Evolutionary conservation across 2,329 filamentous ascomycete species (phyloP).

Genomic region (Phialophora expanda): DNA sequence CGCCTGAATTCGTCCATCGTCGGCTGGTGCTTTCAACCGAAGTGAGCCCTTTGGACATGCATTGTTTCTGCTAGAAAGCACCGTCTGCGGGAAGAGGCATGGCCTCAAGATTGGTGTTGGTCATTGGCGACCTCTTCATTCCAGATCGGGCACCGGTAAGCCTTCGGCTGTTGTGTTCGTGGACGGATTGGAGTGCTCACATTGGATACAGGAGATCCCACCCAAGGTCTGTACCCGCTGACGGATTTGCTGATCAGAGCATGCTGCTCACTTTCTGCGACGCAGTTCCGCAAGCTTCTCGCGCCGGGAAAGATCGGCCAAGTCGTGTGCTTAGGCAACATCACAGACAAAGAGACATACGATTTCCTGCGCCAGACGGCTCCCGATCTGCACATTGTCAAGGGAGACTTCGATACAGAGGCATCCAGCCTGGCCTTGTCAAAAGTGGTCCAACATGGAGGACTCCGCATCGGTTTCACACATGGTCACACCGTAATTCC

Average conservation of each 20-base stretch:
- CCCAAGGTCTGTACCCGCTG: constrained; percentile 70
- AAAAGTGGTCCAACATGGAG: constrained; percentile 73
- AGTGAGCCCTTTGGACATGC: constrained; percentile 24
- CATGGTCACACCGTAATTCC: constrained; percentile 74
- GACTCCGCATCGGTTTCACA: constrained; percentile 71
- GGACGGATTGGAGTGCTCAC: constrained; percentile 5
- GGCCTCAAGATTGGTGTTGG: constrained; percentile 87
- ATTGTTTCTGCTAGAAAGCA: constrained; percentile 19
- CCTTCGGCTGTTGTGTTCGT: constrained; percentile 36
- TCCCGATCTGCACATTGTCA: constrained; percentile 72
- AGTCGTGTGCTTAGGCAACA: constrained; percentile 78
- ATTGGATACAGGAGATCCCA: constrained; percentile 69
- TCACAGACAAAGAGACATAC: constrained; percentile 79
- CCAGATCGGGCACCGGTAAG: constrained; percentile 81
- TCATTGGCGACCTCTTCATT: constrained; percentile 92
- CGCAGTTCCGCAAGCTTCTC: constrained; percentile 82
- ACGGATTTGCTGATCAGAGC: neutral
- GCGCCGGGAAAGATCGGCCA: constrained; percentile 83
- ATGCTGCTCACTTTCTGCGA: constrained; percentile 20
- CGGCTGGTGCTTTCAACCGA: constrained; percentile 7
- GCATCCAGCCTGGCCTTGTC: constrained; percentile 68
- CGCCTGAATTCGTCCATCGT: constrained; percentile 2
- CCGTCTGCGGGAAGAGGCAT: constrained; percentile 47
- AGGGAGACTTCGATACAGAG: constrained; percentile 72
- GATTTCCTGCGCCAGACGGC: constrained; percentile 78